phyloP scores from a whole-genome alignment of 495 filamentous ascomycete genomes.

The Cercophora scortea region DNA sequence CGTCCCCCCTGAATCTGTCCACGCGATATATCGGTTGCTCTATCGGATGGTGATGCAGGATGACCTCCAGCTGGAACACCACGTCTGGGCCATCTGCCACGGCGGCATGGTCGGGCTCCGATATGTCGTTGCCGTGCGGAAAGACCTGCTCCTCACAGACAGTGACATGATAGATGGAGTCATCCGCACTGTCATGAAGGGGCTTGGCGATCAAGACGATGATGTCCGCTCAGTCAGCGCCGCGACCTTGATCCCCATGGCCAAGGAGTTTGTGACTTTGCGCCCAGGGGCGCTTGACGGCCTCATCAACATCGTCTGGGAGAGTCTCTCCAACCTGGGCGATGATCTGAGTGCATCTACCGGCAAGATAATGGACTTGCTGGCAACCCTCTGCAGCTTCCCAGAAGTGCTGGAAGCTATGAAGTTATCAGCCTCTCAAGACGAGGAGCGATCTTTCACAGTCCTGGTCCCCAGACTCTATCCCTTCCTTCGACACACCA shows the following conservation, averaged over 20 bases:
- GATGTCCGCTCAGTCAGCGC: slow-evolving; percentile 96
- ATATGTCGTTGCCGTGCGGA: slow-evolving; percentile 90
- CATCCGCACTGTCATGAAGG: slow-evolving; percentile 86
- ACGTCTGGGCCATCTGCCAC: slow-evolving; percentile 90
- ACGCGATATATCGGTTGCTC: slow-evolving; percentile 70
- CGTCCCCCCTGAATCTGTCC: slow-evolving; percentile 64
- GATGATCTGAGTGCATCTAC: slow-evolving; percentile 97
- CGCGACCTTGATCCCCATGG: slow-evolving; percentile 90
- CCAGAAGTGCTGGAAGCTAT: slow-evolving; percentile 88
- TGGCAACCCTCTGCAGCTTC: slow-evolving; percentile 93
- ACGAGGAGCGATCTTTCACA: slow-evolving; percentile 81
- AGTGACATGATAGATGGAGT: slow-evolving; percentile 85
- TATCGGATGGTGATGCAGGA: slow-evolving; percentile 88
- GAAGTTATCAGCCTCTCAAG: slow-evolving; percentile 77
- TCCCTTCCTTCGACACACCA: slow-evolving; percentile 93
- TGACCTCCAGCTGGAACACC: slow-evolving; percentile 59
- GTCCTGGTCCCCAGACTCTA: slow-evolving; percentile 89
- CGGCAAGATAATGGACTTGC: slow-evolving; percentile 92
- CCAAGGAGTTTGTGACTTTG: slow-evolving; percentile 82
- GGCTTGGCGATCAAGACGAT: slow-evolving; percentile 82
- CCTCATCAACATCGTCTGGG: slow-evolving; percentile 93
- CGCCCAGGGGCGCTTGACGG: slow-evolving; percentile 65
- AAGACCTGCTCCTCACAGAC: slow-evolving; percentile 79
- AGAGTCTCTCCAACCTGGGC: slow-evolving; percentile 87
- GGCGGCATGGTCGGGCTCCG: slow-evolving; percentile 94